Evolutionary conservation across 2,329 filamentous ascomycete genomes (phyloP).

Genomic region (Cadophora gregata): DNA sequence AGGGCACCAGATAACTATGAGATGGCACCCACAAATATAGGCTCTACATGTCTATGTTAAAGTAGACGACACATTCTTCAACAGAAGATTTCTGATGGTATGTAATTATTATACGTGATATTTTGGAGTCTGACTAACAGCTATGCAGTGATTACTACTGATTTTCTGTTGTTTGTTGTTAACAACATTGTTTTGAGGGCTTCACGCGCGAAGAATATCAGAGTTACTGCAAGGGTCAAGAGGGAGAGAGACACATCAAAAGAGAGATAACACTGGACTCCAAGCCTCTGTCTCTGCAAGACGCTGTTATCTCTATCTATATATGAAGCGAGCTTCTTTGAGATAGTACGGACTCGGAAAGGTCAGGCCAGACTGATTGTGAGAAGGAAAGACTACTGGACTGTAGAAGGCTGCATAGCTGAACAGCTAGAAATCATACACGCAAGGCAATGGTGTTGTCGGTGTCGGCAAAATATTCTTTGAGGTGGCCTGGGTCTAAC

Average conservation of each 20-base stretch:
- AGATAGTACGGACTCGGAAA: neutral
- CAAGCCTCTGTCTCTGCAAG: neutral
- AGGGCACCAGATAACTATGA: constrained; percentile 19
- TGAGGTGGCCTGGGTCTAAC: constrained; percentile 1
- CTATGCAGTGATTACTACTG: neutral
- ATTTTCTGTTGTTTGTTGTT: neutral
- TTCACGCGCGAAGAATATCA: neutral
- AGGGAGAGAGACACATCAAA: neutral
- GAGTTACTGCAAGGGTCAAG: neutral
- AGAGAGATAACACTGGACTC: neutral
- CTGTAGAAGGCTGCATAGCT: too few relatives aligned
- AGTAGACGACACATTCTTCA: neutral
- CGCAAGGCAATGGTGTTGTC: constrained; percentile 4
- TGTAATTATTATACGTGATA: neutral
- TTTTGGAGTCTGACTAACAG: neutral
- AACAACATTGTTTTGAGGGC: neutral
- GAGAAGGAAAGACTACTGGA: neutral
- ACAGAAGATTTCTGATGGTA: neutral
- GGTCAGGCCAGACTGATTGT: neutral
- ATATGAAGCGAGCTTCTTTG: neutral
- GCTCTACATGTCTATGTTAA: neutral
- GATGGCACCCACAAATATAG: constrained; percentile 11
- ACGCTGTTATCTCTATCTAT: neutral
- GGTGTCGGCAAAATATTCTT: neutral
- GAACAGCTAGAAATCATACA: neutral